These are phyloP conservation scores for Amaranthus palmeri DNA, from an alignment of 148 eudicot species.

Conservation along the genomic window DNA sequence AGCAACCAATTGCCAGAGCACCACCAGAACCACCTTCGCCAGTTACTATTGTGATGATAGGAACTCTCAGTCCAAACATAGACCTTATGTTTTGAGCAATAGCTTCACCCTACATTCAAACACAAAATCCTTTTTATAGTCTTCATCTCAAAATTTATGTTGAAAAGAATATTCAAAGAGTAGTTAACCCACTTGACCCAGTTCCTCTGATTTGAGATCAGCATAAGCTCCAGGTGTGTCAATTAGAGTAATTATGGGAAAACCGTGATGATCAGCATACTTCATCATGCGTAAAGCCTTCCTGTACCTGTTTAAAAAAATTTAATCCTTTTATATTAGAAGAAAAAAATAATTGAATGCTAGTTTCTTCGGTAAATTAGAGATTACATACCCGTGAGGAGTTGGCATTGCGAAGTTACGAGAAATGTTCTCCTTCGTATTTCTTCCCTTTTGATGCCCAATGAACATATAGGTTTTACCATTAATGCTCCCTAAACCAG, in stretches of 20 bases:
- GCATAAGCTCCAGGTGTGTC: constrained; percentile 92
- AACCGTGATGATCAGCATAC: constrained; percentile 80
- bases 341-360: neutral
- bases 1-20: constrained; percentile 86
- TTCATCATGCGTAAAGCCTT: constrained; percentile 89
- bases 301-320: constrained; percentile 42
- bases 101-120: constrained; percentile 66
- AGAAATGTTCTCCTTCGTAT: constrained; percentile 73
- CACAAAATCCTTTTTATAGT: neutral
- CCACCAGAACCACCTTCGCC: constrained; percentile 98
- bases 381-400: constrained; percentile 66
- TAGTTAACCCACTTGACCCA: constrained; percentile 58
- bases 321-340: neutral
- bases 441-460: constrained; percentile 85
- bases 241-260: constrained; percentile 73
- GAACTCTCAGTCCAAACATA: constrained; percentile 82
- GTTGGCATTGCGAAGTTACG: constrained; percentile 95
- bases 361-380: neutral
- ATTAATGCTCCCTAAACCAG: constrained; percentile 75
- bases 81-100: constrained; percentile 75
- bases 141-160: neutral
- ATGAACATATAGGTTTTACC: constrained; percentile 80
- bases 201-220: constrained; percentile 77
- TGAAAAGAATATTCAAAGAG: neutral
- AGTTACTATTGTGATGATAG: constrained; percentile 67